Conservation (phyloP, 352 stramenopile species). For the Saprolegnia diclina region DNA sequence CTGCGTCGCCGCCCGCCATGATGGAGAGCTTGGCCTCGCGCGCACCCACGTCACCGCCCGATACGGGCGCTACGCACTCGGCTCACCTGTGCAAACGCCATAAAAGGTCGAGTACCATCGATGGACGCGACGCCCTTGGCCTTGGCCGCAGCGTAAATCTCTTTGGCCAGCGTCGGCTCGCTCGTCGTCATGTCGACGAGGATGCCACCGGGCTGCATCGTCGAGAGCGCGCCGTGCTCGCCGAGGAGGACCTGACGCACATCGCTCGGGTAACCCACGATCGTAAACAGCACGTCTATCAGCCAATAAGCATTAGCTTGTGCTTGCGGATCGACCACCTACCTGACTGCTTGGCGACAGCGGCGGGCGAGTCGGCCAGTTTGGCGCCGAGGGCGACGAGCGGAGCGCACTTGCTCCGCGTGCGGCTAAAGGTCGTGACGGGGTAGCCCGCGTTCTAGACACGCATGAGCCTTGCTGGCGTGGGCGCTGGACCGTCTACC, state of each 20-base stretch:
- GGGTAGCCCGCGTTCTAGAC: conserved; percentile 73
- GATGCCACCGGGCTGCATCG: conserved; percentile 70
- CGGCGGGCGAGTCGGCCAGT: conserved; percentile 63
- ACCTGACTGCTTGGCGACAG: conserved; percentile 78
- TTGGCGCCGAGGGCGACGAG: conserved; percentile 71
- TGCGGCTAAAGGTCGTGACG: conserved; percentile 83
- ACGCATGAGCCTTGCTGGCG: neutral
- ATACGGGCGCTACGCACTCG: conserved; percentile 58
- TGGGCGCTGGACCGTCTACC: conserved; percentile 33
- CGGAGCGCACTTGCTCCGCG: conserved; percentile 66
- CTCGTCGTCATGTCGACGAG: conserved; percentile 90
- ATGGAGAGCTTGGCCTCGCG: conserved; percentile 80
- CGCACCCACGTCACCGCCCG: conserved; percentile 80
- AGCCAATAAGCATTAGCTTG: neutral
- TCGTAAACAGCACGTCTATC: conserved; percentile 87
- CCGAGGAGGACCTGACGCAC: conserved; percentile 76
- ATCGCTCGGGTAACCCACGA: conserved; percentile 83
- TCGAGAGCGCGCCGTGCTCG: conserved; percentile 52
- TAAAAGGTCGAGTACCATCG: conserved; percentile 35
- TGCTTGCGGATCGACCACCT: neutral
- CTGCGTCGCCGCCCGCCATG: conserved; percentile 86
- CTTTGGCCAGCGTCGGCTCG: conserved; percentile 76
- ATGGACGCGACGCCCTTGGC: conserved; percentile 62
- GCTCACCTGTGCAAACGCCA: conserved; percentile 22
- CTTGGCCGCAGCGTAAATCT: conserved; percentile 77